A percentile compares a stretch with the other conserved stretches of the same genome.
Conservation (phyloP, 805 yeast species). For the Yueomyces sinensis region DNA sequence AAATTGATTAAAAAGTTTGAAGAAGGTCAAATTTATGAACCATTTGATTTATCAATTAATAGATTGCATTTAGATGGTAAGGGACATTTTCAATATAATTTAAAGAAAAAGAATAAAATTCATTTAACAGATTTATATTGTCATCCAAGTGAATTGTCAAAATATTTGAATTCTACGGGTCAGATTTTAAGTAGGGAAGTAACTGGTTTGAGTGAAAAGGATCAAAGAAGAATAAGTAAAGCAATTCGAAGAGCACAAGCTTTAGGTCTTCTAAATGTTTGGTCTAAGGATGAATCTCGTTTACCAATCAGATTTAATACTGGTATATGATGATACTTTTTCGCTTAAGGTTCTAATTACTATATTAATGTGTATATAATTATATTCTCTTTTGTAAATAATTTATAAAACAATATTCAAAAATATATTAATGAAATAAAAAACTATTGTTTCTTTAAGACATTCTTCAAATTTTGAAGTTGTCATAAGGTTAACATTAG, state of each 20-base stretch:
- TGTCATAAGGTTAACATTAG: no score
- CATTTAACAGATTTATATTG: constrained; percentile 62
- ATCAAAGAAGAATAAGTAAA: constrained; percentile 58
- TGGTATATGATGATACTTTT: no score
- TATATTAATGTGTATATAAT: no score
- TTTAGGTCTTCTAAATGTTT: constrained; percentile 60
- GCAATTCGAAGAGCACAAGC: constrained; percentile 74
- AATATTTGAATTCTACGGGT: constrained; percentile 59
- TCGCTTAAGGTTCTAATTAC: no score
- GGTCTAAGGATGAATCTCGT: constrained; percentile 7
- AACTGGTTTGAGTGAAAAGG: constrained; percentile 51
- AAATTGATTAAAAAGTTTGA: constrained; percentile 33
- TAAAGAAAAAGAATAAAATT: constrained; percentile 26
- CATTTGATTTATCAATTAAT: constrained; percentile 64
- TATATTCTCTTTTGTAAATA: no score
- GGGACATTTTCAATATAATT: constrained; percentile 4
- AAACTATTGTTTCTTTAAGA: no score
- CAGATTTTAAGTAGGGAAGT: constrained; percentile 60
- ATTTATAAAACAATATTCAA: no score
- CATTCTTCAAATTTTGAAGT: no score
- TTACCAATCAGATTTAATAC: background rate
- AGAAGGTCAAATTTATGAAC: constrained; percentile 52
- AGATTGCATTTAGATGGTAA: constrained; percentile 39
- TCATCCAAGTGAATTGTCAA: constrained; percentile 55
- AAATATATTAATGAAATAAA: no score